Evolutionary conservation across 257 asterid genomes (phyloP).

Genomic region (Nicotiana otophora): DNA sequence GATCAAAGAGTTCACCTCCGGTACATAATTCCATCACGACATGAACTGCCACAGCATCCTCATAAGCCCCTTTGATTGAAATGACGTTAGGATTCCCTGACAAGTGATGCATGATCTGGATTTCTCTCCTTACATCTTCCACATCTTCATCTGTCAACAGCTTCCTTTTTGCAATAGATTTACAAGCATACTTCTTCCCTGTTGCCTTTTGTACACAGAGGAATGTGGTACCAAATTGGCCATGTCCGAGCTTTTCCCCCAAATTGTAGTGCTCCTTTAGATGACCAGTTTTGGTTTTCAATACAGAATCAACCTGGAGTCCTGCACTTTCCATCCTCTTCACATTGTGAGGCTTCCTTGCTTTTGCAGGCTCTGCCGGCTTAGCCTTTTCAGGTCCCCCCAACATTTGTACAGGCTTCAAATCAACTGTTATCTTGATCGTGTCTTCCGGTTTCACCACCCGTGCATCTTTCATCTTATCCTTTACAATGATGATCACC

Average conservation of each 20-base stretch:
- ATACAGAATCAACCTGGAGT: slow-evolving; percentile 60
- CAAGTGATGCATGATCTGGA: slow-evolving; percentile 87
- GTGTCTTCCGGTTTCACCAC: slow-evolving; percentile 11
- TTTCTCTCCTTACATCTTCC: slow-evolving; percentile 88
- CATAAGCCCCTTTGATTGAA: slow-evolving; percentile 76
- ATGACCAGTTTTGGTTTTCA: slow-evolving; percentile 62
- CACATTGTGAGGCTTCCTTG: slow-evolving; percentile 33
- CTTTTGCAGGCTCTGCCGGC: slow-evolving; percentile 22
- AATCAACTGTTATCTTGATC: background rate
- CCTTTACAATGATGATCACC: slow-evolving; percentile 18
- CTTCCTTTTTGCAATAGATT: slow-evolving; percentile 79
- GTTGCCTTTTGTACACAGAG: slow-evolving; percentile 56
- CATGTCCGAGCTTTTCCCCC: slow-evolving; percentile 80
- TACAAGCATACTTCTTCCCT: slow-evolving; percentile 65
- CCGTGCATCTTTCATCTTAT: slow-evolving; percentile 15
- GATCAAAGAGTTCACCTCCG: slow-evolving; percentile 91
- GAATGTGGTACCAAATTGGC: slow-evolving; percentile 79
- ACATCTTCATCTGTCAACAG: slow-evolving; percentile 63
- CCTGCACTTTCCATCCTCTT: slow-evolving; percentile 70
- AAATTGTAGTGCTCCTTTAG: slow-evolving; percentile 57
- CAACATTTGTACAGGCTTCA: background rate
- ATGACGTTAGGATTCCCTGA: slow-evolving; percentile 73
- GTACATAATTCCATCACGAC: slow-evolving; percentile 87
- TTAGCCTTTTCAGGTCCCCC: slow-evolving; percentile 3
- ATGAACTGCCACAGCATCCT: slow-evolving; percentile 82